A percentile compares a stretch with the other conserved stretches of the same genome.
Evolutionary conservation across 148 eudicot species (phyloP).

Genomic region (Cornus suecica): DNA sequence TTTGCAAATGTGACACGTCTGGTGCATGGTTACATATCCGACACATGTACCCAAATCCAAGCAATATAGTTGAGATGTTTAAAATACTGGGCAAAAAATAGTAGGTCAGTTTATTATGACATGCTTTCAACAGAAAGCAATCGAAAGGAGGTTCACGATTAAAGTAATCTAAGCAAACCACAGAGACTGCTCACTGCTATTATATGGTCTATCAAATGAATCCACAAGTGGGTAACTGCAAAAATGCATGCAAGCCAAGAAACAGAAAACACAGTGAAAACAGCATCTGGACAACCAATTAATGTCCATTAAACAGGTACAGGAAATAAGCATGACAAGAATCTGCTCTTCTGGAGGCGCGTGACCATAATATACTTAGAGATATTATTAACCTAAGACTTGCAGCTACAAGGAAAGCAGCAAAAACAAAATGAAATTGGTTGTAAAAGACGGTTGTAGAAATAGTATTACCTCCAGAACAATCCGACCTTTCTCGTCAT

Average conservation of each 20-base stretch:
- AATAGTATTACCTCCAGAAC: conserved; percentile 61
- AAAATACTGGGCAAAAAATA: background rate
- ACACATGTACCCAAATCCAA: no score
- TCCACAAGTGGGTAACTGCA: background rate
- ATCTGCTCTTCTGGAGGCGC: background rate
- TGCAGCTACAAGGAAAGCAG: background rate
- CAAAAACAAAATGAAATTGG: conserved; percentile 1
- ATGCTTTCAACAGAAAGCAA: background rate
- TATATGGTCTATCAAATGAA: background rate
- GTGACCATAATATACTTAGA: background rate
- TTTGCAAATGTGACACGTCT: no score
- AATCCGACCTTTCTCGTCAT: conserved; percentile 74
- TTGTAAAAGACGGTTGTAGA: background rate
- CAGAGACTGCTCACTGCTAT: background rate
- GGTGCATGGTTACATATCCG: no score
- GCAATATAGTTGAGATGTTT: background rate
- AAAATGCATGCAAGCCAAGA: background rate
- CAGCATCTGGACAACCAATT: background rate
- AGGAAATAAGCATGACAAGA: background rate
- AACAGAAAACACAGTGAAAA: background rate
- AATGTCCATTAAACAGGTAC: background rate
- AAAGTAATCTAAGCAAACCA: background rate
- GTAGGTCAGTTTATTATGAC: background rate
- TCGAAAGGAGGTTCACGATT: background rate
- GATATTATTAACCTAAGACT: background rate